Evolutionary conservation across 495 filamentous ascomycete genomes (phyloP).

Genomic region (Penicillium canariense): DNA sequence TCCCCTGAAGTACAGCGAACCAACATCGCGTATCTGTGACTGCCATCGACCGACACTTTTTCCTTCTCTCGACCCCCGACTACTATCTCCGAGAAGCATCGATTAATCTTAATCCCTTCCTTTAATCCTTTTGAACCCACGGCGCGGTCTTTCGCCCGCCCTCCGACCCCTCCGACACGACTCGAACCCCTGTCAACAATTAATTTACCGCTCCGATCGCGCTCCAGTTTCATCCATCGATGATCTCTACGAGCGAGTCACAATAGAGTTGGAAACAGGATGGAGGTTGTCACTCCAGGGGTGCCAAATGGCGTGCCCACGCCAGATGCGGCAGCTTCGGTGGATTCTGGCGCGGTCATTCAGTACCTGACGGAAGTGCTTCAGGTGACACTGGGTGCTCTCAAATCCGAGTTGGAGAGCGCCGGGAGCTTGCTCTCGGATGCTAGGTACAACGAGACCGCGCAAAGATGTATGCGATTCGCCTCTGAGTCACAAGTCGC

Average conservation of each 20-base stretch:
- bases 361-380: constrained; percentile 78
- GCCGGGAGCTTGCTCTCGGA: constrained; percentile 79
- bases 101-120: constrained; percentile 18
- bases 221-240: constrained; percentile 25
- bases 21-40: constrained; percentile 31
- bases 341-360: constrained; percentile 63
- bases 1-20: constrained; percentile 36
- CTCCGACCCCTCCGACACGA: constrained; percentile 8
- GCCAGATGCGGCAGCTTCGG: constrained; percentile 37
- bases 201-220: constrained; percentile 19
- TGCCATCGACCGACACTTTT: constrained; percentile 14
- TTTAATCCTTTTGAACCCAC: constrained; percentile 3
- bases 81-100: constrained; percentile 6
- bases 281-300: constrained; percentile 53
- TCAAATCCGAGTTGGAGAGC: constrained; percentile 71
- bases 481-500: constrained; percentile 81
- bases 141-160: constrained; percentile 1
- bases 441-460: constrained; percentile 66
- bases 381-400: constrained; percentile 81
- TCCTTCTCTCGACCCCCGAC: constrained; percentile 11
- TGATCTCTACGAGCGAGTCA: constrained; percentile 26
- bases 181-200: constrained; percentile 24
- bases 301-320: constrained; percentile 46
- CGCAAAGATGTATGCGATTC: constrained; percentile 84
- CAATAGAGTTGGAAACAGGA: constrained; percentile 29